Base-by-base conservation (phyloP, 768 basidiomycete species). In the Tricholoma hemisulphureum region DNA sequence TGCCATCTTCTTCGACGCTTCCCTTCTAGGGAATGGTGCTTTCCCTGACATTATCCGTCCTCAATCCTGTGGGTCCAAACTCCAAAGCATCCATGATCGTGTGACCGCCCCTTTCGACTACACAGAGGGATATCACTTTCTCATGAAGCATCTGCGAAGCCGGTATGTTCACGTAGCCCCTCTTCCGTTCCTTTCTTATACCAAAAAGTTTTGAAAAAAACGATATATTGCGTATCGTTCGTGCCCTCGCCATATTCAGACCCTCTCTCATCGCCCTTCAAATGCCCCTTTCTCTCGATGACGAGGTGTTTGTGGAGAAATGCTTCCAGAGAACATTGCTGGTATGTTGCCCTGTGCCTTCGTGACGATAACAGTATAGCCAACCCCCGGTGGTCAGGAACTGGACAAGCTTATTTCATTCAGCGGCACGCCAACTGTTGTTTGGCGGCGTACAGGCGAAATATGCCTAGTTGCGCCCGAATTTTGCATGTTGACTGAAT, bases 371-470 rank as follows among this genome's bases (percentile, higher is more conserved):
- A 16, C 34, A 49, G 46, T n/a, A 49, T 24, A 61, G 55, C 45
- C 63, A 51, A 60, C 62, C 31, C 29, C 51, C 29, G 29, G 11
- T 35, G 23, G 48, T 58, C 57, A 96, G 93, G 96, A 98, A 78
- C 82, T 98, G 56, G 93, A 97, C 73, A 98, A 97, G 75, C 82
- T 98, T 60, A 97, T 98, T 58, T 94, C 93, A 52, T 97, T 92
- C 72, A 95, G 91, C 64, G 96, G 96, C 10, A 98, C 96, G 26
- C 96, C 96, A 2, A 98, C 96, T 1, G 94, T 95, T 39, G 91
- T 96, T 10, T 99, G 96, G 96, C 87, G 97, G 45, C 83, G 97
- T 51, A 99, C 97, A 18, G 97, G 97, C 65, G 97, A 99, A 75
- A 95, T 99, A 23, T 95, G 94, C 67, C 86, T 97, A 46, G 97